A percentile compares a stretch with the other conserved stretches of the same genome.
These are phyloP conservation scores for Hanseniaspora guilliermondii DNA, from an alignment of 805 yeast species.

Conservation along the genomic window DNA sequence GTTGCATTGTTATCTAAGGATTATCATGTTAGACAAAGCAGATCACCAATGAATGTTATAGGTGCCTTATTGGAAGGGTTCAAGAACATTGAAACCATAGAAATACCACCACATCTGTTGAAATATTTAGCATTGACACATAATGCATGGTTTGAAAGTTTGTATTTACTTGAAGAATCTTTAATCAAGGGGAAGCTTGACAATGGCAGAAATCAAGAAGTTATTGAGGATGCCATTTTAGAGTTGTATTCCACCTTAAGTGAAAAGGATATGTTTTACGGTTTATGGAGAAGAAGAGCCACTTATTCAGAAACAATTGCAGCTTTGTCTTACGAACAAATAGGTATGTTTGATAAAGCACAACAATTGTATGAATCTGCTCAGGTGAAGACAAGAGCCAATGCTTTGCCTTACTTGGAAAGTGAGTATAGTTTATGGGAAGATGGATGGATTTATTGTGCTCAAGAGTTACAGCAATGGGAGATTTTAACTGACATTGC, in stretches of 20 bases:
- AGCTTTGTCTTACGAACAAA: slow-evolving; percentile 86
- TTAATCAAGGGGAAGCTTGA: slow-evolving; percentile 47
- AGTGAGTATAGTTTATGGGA: slow-evolving; percentile 95
- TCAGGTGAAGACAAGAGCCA: slow-evolving; percentile 90
- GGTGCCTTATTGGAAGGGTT: slow-evolving; percentile 74
- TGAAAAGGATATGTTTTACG: slow-evolving; percentile 95
- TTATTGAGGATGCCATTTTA: slow-evolving; percentile 78
- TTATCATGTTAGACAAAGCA: slow-evolving; percentile 83
- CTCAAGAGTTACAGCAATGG: slow-evolving; percentile 96
- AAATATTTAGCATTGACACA: slow-evolving; percentile 79
- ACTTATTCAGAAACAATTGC: slow-evolving; percentile 86
- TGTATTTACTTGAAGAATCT: slow-evolving; percentile 69
- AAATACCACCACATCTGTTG: slow-evolving; percentile 85
- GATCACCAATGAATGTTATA: slow-evolving; percentile 73
- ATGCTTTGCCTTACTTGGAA: slow-evolving; percentile 88
- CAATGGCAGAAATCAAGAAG: slow-evolving; percentile 63
- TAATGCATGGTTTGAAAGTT: slow-evolving; percentile 83
- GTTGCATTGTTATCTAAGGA: slow-evolving; percentile 76
- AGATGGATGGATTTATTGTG: slow-evolving; percentile 95
- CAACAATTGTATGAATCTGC: slow-evolving; percentile 90
- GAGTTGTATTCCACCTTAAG: slow-evolving; percentile 80
- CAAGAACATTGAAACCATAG: slow-evolving; percentile 57
- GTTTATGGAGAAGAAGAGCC: slow-evolving; percentile 93
- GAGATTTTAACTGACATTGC: slow-evolving; percentile 92
- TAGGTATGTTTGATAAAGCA: slow-evolving; percentile 91